These are phyloP conservation scores for Olyra latifolia DNA, from an alignment of 176 grass and related monocot genomes.

Conservation along the genomic window DNA sequence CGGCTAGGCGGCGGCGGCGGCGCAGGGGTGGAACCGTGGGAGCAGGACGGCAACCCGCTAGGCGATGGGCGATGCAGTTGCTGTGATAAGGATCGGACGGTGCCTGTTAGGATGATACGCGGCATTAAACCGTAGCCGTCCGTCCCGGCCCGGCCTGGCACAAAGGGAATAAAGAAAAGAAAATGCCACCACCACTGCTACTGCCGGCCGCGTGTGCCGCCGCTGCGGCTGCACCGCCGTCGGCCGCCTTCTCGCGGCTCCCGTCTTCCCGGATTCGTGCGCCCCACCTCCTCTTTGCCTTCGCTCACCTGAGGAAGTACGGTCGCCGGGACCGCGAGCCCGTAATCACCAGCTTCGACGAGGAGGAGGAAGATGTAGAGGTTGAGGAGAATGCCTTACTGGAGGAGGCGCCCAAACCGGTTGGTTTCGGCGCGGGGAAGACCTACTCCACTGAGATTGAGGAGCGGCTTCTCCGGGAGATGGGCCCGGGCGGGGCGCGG, in stretches of 20 bases:
- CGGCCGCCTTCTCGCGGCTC: neutral
- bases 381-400: conserved; percentile 45
- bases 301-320: conserved; percentile 41
- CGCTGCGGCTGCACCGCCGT: neutral
- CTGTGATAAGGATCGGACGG: conserved; percentile 46
- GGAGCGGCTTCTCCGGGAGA: conserved; percentile 62
- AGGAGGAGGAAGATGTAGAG: conserved; percentile 2
- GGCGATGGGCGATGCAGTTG: neutral
- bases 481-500: conserved; percentile 38
- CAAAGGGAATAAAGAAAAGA: neutral
- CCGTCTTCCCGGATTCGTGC: neutral
- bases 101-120: neutral
- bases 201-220: conserved; percentile 1
- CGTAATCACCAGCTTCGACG: conserved; percentile 22
- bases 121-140: neutral
- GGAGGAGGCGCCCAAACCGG: conserved; percentile 47
- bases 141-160: too few species aligned
- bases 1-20: neutral
- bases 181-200: conserved; percentile 39
- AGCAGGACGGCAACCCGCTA: too few species aligned
- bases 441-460: conserved; percentile 56
- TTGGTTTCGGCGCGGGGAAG: conserved; percentile 58
- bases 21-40: neutral
- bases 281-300: conserved; percentile 22
- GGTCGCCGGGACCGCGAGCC: conserved; percentile 29